Percentiles rank a stretch among this genome's conserved stretches.
These are phyloP conservation scores for Claviceps pazoutovae DNA, from an alignment of 2,329 filamentous ascomycete species.

Conservation along the genomic window DNA sequence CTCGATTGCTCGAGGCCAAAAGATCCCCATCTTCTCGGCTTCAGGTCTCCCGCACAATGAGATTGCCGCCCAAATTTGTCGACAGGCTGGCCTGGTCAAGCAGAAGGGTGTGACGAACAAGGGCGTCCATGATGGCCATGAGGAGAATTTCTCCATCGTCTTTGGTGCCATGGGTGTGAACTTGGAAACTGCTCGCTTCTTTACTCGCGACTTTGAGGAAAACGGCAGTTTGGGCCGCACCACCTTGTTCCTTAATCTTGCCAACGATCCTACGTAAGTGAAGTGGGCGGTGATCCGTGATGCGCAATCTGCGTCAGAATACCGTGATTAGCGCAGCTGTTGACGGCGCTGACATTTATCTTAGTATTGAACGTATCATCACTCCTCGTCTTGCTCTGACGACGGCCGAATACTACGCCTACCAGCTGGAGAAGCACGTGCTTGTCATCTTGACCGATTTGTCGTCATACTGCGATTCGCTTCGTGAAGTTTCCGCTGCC, in stretches of 20 bases:
- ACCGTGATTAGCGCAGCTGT: not conserved
- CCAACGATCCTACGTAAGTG: slow-evolving; percentile 90
- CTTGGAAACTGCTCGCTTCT: slow-evolving; percentile 96
- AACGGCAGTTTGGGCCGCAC: slow-evolving; percentile 97
- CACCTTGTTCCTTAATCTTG: slow-evolving; percentile 96
- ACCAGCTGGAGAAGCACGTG: slow-evolving; percentile 99
- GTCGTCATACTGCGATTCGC: slow-evolving; percentile 94
- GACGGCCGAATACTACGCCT: slow-evolving; percentile 98
- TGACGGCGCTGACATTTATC: not conserved
- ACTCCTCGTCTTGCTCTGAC: slow-evolving; percentile 95
- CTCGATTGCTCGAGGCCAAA: slow-evolving; percentile 94
- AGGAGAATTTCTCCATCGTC: slow-evolving; percentile 99
- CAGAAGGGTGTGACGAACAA: slow-evolving; percentile 69
- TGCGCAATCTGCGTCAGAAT: not conserved
- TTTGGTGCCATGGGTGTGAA: slow-evolving; percentile 99
- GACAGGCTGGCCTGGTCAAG: slow-evolving; percentile 87
- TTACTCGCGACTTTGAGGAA: slow-evolving; percentile 96
- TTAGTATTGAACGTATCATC: slow-evolving; percentile 96
- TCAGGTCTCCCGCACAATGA: slow-evolving; percentile 98
- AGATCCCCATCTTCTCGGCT: slow-evolving; percentile 98
- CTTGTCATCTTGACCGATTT: slow-evolving; percentile 96
- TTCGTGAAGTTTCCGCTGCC: slow-evolving; percentile 95
- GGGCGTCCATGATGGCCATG: slow-evolving; percentile 88
- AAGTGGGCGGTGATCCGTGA: not conserved
- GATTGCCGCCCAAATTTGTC: slow-evolving; percentile 96